phyloP scores from a whole-genome alignment of 1,139 yeast genomes.

The Suhomyces ambrosiae region DNA sequence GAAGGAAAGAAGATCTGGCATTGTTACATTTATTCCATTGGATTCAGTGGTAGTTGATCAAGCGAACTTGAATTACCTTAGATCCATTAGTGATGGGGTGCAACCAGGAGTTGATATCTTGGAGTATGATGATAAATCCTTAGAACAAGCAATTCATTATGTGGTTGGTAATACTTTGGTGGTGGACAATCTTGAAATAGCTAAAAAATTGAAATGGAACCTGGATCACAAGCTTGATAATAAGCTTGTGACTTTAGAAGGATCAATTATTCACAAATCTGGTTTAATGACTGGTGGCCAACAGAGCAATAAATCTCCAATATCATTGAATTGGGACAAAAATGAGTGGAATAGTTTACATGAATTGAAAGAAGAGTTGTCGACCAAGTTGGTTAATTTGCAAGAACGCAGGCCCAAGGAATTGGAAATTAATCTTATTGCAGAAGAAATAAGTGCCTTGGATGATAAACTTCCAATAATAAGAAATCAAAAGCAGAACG shows the following conservation, averaged over 20 bases:
- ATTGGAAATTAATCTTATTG: slow-evolving; percentile 55
- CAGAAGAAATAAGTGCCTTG: slow-evolving; percentile 55
- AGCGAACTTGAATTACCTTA: slow-evolving; percentile 56
- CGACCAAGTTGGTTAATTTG: slow-evolving; percentile 53
- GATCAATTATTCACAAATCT: slow-evolving; percentile 79
- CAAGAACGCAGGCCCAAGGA: slow-evolving; percentile 55
- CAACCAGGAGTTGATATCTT: slow-evolving; percentile 74
- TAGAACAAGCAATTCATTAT: slow-evolving; percentile 79
- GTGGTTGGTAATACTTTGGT: slow-evolving; percentile 80
- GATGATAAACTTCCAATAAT: slow-evolving; percentile 58
- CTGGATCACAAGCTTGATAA: slow-evolving; percentile 48
- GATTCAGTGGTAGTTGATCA: slow-evolving; percentile 66
- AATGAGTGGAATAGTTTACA: slow-evolving; percentile 62
- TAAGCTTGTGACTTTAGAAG: slow-evolving; percentile 80
- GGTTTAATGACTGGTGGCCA: slow-evolving; percentile 94
- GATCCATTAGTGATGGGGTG: slow-evolving; percentile 58
- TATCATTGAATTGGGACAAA: slow-evolving; percentile 67
- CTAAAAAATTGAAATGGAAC: slow-evolving; percentile 75
- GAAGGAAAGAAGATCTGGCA: slow-evolving; percentile 84
- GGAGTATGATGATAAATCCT: slow-evolving; percentile 60
- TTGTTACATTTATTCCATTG: slow-evolving; percentile 85
- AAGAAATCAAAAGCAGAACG: slow-evolving; percentile 50
- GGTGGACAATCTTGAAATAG: slow-evolving; percentile 71
- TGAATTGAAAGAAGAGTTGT: slow-evolving; percentile 61
- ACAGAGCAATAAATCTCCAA: slow-evolving; percentile 39